These are phyloP conservation scores for Citrus australasica DNA, from an alignment of 345 rosid genomes.

Conservation along the genomic window DNA sequence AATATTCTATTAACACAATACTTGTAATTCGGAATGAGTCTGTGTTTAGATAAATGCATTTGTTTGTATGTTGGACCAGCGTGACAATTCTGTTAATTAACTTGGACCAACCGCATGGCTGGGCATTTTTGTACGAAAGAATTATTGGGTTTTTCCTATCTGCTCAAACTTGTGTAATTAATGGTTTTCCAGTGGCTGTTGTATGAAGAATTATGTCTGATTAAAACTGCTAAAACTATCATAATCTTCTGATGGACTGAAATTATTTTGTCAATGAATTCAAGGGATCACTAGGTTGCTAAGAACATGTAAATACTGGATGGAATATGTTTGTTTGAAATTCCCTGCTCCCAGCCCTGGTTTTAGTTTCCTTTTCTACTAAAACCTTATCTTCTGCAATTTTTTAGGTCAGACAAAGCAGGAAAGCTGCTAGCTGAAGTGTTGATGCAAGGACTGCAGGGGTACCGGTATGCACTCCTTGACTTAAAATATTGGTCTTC, in stretches of 20 bases:
- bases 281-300: not conserved
- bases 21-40: not conserved
- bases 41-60: not conserved
- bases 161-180: not conserved
- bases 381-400: slow-evolving; percentile 18
- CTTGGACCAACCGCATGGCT: not conserved
- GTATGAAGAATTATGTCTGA: not conserved
- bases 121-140: not conserved
- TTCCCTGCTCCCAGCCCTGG: not conserved
- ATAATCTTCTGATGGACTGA: not conserved
- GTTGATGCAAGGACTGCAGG: slow-evolving; percentile 80
- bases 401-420: slow-evolving; percentile 80
- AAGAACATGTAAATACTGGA: not conserved
- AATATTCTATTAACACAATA: not conserved
- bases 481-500: not conserved
- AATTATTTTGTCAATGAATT: not conserved
- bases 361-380: not conserved
- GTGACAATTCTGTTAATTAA: not conserved
- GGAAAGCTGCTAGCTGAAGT: slow-evolving; percentile 93
- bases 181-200: not conserved
- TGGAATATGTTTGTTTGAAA: slow-evolving; percentile 5
- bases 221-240: not conserved
- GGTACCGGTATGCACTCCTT: slow-evolving; percentile 61
- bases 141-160: not conserved
- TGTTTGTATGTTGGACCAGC: not conserved